Evolutionary conservation across 768 basidiomycete species (phyloP), one percentile per base, ranked within the genome.

Genomic region (Mycena indigotica): DNA sequence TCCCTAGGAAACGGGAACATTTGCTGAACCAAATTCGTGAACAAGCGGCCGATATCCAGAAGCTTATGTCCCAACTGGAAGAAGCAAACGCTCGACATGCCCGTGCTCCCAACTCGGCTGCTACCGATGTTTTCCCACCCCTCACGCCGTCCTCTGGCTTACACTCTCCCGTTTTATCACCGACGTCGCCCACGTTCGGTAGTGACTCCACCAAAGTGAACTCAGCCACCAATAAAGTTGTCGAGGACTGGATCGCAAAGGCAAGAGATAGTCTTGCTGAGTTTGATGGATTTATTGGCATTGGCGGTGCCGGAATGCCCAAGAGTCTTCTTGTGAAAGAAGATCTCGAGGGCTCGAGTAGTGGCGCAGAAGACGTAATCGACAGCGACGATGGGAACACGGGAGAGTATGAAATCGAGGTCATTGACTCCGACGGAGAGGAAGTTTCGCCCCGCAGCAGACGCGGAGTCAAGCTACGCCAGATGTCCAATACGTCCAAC

Each of bases 161-260:
- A 8, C 70, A 69, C 13, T 75, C 78, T 3, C 76, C 80, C 63
- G 58, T 75, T 41, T 61, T 79, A 59, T 71, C 78, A 5, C 62
- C 80, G 57, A 41, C 78, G 54, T 64, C 67, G 1, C 58, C 74
- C 8, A 62, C 70, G 46, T 44, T 44, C 8, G 41, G 41, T 23
- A 44, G 41, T 21, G 41, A 44, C 41, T 21, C 21, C 63, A 62
- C 55, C 30, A 65, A 70, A 24, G 71, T 66, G 41, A 73, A 75
- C 24, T 62, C 74, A 5, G 77, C 76, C 44, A 69, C 74, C 5
- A 77, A 79, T 66, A 82, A 86, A 56, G 86, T 83, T 51, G 82
- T 91, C 44, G 81, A 84, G 61, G 84, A 88, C 58, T 93, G 91
- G 91, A 85, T 93, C 54, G 77, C 84, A 5, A 87, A 85, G 68